These are phyloP conservation scores for Plectosphaerella cucumerina DNA, from an alignment of 2,329 filamentous ascomycete genomes.

Conservation along the genomic window DNA sequence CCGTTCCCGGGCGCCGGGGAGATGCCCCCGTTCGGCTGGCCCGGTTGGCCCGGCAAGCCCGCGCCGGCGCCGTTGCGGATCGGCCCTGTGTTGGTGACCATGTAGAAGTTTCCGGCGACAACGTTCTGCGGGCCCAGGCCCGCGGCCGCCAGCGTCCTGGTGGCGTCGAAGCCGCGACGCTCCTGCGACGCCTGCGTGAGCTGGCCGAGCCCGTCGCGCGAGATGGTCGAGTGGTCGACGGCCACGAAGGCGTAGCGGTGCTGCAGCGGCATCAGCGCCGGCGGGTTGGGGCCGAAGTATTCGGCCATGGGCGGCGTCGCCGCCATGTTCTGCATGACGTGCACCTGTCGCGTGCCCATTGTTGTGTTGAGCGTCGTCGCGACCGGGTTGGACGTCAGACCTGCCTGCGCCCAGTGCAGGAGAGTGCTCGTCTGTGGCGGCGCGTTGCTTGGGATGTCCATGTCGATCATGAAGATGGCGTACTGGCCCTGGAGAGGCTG, in stretches of 20 bases:
- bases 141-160: slow-evolving; percentile 22
- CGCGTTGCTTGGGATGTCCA: slow-evolving; percentile 36
- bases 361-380: slow-evolving; percentile 21
- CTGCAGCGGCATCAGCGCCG: slow-evolving; percentile 29
- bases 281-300: slow-evolving; percentile 34
- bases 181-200: slow-evolving; percentile 23
- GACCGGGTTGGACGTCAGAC: slow-evolving; percentile 23
- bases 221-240: slow-evolving; percentile 28
- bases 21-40: not conserved
- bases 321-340: slow-evolving; percentile 26
- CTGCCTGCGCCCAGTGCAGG: slow-evolving; percentile 42
- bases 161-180: slow-evolving; percentile 26
- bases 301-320: slow-evolving; percentile 19
- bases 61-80: slow-evolving; percentile 8
- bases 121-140: slow-evolving; percentile 22
- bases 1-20: not conserved
- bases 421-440: slow-evolving; percentile 35
- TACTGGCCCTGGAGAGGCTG: slow-evolving; percentile 21
- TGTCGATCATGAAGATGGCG: slow-evolving; percentile 36
- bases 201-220: slow-evolving; percentile 16
- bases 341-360: slow-evolving; percentile 18
- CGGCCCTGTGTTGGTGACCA: slow-evolving; percentile 29
- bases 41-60: slow-evolving; percentile 2
- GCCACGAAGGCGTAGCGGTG: slow-evolving; percentile 35
- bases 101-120: slow-evolving; percentile 32